phyloP scores from a whole-genome alignment of 2,329 filamentous ascomycete genomes.

The Chaetomiaceae sp. region DNA sequence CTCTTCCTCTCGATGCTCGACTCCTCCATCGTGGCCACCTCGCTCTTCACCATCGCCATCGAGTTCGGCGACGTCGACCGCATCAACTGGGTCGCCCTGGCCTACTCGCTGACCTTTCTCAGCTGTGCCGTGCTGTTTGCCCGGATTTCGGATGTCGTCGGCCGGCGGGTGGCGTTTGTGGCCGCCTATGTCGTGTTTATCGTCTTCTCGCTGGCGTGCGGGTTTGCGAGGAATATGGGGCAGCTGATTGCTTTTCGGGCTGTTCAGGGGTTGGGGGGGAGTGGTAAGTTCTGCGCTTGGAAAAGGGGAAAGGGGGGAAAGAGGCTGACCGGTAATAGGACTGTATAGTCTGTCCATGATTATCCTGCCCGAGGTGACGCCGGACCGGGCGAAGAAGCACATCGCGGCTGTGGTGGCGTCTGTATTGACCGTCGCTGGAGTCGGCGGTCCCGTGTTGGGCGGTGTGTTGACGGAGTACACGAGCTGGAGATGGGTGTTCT shows the following conservation, averaged over 20 bases:
- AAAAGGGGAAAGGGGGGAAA: neutral
- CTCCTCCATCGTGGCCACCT: constrained; percentile 56
- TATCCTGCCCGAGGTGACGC: constrained; percentile 48
- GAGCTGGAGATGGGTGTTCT: constrained; percentile 54
- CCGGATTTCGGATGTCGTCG: constrained; percentile 51
- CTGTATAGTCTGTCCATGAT: constrained; percentile 55
- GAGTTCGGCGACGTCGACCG: constrained; percentile 44
- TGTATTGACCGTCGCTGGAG: constrained; percentile 45
- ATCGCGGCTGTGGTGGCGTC: constrained; percentile 47
- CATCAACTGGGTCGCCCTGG: constrained; percentile 52
- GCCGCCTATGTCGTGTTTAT: constrained; percentile 51
- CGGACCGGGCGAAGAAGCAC: constrained; percentile 36
- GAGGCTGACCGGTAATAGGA: constrained; percentile 30
- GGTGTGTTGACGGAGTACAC: constrained; percentile 47
- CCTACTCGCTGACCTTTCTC: constrained; percentile 54
- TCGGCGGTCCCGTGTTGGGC: constrained; percentile 49
- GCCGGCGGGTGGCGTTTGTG: constrained; percentile 49
- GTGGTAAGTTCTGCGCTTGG: constrained; percentile 33
- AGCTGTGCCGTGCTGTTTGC: constrained; percentile 53
- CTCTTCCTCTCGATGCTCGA: constrained; percentile 57
- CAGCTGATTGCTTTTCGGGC: constrained; percentile 48
- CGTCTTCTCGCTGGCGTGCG: constrained; percentile 53
- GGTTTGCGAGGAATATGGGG: constrained; percentile 39
- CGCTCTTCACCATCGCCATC: constrained; percentile 49
- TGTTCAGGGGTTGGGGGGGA: constrained; percentile 49